These are phyloP conservation scores for Suillus brevipes DNA, from an alignment of 768 basidiomycete species.

Conservation along the genomic window DNA sequence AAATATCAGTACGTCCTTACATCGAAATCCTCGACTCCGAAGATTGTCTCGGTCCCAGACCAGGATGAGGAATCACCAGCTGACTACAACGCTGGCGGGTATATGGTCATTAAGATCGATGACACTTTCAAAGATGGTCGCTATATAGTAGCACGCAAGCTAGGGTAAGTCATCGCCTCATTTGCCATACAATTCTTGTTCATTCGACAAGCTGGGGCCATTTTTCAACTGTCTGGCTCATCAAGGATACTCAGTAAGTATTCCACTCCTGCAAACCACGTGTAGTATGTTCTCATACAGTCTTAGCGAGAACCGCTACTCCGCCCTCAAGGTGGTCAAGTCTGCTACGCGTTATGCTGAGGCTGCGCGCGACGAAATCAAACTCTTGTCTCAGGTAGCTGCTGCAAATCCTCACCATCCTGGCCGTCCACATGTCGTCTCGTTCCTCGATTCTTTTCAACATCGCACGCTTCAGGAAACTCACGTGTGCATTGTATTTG, in stretches of 20 bases:
- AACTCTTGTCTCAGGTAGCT: constrained; percentile 76
- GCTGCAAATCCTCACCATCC: constrained; percentile 72
- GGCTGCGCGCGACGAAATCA: constrained; percentile 96
- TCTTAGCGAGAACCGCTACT: constrained; percentile 67
- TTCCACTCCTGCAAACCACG: constrained; percentile 10
- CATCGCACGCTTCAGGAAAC: constrained; percentile 69
- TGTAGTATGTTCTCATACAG: constrained; percentile 14
- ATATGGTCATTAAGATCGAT: constrained; percentile 76
- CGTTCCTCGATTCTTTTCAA: constrained; percentile 87
- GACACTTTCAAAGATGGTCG: constrained; percentile 84
- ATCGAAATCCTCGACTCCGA: constrained; percentile 60
- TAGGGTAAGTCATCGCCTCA: constrained; percentile 57
- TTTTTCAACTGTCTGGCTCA: constrained; percentile 94
- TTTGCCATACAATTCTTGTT: constrained; percentile 2
- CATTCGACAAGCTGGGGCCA: constrained; percentile 76
- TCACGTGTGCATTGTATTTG: constrained; percentile 91
- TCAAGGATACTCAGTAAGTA: constrained; percentile 72
- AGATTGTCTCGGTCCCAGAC: constrained; percentile 71
- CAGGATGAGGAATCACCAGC: constrained; percentile 81
- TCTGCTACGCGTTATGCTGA: constrained; percentile 94
- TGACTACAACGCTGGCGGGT: constrained; percentile 81
- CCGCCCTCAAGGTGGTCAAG: constrained; percentile 93
- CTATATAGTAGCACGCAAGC: constrained; percentile 85
- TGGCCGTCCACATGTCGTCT: constrained; percentile 79
- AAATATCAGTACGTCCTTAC: constrained; percentile 80